phyloP scores from a whole-genome alignment of 2,329 filamentous ascomycete species.

The Aureobasidium sp. region DNA sequence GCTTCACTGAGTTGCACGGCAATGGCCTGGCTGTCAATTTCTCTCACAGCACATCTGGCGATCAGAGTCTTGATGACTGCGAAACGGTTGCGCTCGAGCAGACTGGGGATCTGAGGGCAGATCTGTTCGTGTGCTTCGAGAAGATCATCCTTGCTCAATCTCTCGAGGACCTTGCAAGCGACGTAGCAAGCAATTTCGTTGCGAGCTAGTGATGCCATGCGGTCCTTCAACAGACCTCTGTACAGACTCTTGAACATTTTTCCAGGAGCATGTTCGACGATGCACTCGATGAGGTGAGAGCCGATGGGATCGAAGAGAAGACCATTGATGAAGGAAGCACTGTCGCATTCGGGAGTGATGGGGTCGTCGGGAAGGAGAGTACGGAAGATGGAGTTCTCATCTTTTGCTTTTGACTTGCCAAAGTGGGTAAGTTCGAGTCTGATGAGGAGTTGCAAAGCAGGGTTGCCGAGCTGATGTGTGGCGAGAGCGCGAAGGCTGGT shows the following conservation, averaged over 20 bases:
- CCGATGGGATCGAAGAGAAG: conserved; percentile 87
- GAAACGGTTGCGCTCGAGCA: conserved; percentile 69
- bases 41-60: conserved; percentile 69
- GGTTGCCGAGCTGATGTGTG: conserved; percentile 84
- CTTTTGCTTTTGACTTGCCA: conserved; percentile 58
- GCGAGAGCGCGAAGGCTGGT: conserved; percentile 77
- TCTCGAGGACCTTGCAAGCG: conserved; percentile 72
- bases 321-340: conserved; percentile 73
- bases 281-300: conserved; percentile 80
- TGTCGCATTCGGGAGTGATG: conserved; percentile 64
- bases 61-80: conserved; percentile 75
- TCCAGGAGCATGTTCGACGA: conserved; percentile 72
- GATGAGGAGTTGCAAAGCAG: conserved; percentile 82
- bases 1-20: conserved; percentile 51
- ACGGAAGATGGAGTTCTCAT: conserved; percentile 63
- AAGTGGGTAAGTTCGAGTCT: conserved; percentile 76
- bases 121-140: conserved; percentile 65
- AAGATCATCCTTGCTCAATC: conserved; percentile 81
- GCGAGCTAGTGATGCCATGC: conserved; percentile 72
- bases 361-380: conserved; percentile 75
- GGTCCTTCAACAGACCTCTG: conserved; percentile 68
- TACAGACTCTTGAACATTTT: conserved; percentile 89
- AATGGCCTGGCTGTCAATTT: conserved; percentile 50
- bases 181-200: conserved; percentile 90
- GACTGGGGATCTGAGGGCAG: conserved; percentile 61